phyloP scores from a whole-genome alignment of 73 alveolate genomes.

The Diophrys appendiculata region DNA sequence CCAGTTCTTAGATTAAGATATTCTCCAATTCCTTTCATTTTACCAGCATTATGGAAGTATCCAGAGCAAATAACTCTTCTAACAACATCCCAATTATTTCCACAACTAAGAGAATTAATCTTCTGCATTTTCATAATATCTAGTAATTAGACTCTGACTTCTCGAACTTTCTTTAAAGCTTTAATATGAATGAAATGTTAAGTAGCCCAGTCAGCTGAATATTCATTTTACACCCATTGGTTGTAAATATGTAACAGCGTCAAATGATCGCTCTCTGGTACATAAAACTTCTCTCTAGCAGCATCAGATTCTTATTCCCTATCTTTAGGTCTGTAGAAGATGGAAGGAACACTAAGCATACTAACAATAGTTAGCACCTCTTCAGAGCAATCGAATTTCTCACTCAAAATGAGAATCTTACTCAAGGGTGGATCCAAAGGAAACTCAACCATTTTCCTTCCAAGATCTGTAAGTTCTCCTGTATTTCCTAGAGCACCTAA shows the following conservation, averaged over 20 bases:
- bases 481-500: constrained; percentile 99
- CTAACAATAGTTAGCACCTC: constrained; percentile 98
- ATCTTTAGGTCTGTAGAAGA: constrained; percentile 99
- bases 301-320: constrained; percentile 98
- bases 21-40: constrained; percentile 98
- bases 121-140: constrained; percentile 91
- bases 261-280: constrained; percentile 99
- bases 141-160: constrained; percentile 89
- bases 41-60: constrained; percentile 99
- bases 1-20: constrained; percentile 99
- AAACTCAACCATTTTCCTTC: constrained; percentile 99
- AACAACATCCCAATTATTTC: constrained; percentile 97
- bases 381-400: constrained; percentile 88
- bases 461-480: constrained; percentile 97
- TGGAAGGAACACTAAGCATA: constrained; percentile 98
- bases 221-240: constrained; percentile 95
- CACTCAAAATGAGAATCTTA: constrained; percentile 97
- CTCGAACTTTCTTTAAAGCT: constrained; percentile 97
- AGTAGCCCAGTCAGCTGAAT: constrained; percentile 96
- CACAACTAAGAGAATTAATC: constrained; percentile 79
- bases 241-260: constrained; percentile 98
- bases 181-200: constrained; percentile 96
- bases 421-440: constrained; percentile 99
- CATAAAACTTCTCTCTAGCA: constrained; percentile 99
- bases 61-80: constrained; percentile 99